A percentile compares a stretch with the other conserved stretches of the same genome.
These are phyloP conservation scores for Vaccinium corymbosum DNA, from an alignment of 148 eudicot species.

Conservation along the genomic window DNA sequence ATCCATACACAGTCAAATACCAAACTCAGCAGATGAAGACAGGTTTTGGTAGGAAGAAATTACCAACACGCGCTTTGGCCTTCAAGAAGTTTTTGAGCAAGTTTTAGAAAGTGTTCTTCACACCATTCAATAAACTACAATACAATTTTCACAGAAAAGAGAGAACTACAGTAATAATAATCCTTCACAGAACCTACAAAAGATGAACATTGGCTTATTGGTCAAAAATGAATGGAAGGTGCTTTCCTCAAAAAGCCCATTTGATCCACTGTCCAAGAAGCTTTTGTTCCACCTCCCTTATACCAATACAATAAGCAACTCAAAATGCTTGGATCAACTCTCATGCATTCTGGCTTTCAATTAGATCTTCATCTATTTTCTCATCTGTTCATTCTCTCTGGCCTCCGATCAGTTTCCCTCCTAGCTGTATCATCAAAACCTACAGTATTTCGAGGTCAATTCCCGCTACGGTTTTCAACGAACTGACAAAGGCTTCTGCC, in stretches of 20 bases:
- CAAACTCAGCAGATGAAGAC: not conserved
- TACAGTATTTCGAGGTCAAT: constrained; percentile 19
- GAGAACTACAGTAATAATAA: not conserved
- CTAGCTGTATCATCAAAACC: not conserved
- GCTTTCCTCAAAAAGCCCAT: too few species aligned
- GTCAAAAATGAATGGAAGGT: too few species aligned
- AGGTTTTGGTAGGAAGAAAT: not conserved
- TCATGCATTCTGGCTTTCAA: not conserved
- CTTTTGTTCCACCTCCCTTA: not conserved
- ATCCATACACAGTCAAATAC: not conserved
- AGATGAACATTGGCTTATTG: not conserved
- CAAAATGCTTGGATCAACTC: not conserved
- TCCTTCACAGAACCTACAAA: not conserved
- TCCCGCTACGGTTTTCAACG: constrained; percentile 25
- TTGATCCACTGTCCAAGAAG: not conserved
- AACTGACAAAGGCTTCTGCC: constrained; percentile 39
- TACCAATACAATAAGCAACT: not conserved
- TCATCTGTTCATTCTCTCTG: constrained; percentile 32
- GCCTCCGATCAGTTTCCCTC: constrained; percentile 1
- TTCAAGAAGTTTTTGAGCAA: not conserved
- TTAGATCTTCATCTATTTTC: constrained; percentile 14
- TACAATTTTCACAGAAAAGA: not conserved
- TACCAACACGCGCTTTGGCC: not conserved
- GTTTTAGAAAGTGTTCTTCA: not conserved
- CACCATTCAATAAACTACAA: not conserved